Base-by-base conservation (phyloP, 2,329 filamentous ascomycete genomes). In the Tolypocladium cylindrosporum region DNA sequence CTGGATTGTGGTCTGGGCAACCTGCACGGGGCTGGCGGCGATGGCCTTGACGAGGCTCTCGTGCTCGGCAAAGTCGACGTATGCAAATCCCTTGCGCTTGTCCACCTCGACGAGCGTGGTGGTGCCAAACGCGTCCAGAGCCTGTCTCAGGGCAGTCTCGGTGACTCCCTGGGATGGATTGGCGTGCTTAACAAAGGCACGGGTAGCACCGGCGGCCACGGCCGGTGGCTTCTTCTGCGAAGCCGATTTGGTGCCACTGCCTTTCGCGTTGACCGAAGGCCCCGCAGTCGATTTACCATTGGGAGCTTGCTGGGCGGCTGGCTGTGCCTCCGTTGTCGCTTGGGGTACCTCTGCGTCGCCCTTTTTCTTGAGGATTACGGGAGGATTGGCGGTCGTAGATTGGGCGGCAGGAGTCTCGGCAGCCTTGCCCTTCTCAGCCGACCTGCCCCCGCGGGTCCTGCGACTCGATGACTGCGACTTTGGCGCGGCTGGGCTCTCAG, bases 141-240 rank as follows among this genome's bases (percentile, higher is more conserved):
- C 86, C 63, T 88, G 82, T 65, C 88, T 86, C 1, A 97, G 83
- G 0, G 91, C 74, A 0, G 87, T 76, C 68, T 97, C 93, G 0
- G 91, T 97, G 53, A 97, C 89, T 16, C 93, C 93, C 69, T 97
- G 93, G 0, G 91, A 94, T 13, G 90, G 85, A 68, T 95, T 96
- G 55, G 87, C 88, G 65, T 91, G 88, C 71, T 92, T 92, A 60
- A 92, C 77, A 67, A 92, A 92, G 24, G 86, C 88, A 54, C 89
- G 87, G 19, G 81, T 83, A 9, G 80, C 80, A 11, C 81, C 79
- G 36, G 68, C 57, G 9, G 67, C 67, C 13, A 72, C 65, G 4
- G 58, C 43, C 4, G 68, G 24, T 3, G 64, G 8, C 58, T 74
- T 75, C 64, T 74, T 74, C 60, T 73, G 69, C 6, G 66, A 54